Evolutionary conservation across 1,139 yeast species (phyloP).

Genomic region (Geotrichum siamense): DNA sequence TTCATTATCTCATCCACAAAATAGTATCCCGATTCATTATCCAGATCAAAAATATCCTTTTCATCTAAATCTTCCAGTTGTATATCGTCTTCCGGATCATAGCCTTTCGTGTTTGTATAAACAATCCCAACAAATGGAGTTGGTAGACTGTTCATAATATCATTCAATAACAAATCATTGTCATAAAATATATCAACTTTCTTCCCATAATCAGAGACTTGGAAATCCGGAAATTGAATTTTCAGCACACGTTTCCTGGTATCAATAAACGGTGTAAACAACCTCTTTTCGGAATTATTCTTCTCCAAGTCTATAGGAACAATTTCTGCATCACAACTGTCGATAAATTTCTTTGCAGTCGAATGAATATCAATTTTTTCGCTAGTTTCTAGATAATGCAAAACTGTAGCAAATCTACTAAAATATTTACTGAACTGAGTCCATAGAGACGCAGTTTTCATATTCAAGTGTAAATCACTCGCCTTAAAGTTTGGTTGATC

Average conservation of each 20-base stretch:
- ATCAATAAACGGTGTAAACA: slow-evolving; percentile 46
- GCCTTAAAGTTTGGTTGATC: slow-evolving; percentile 62
- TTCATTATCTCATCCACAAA: neutral
- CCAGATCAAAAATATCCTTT: neutral
- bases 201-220: slow-evolving; percentile 26
- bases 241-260: slow-evolving; percentile 52
- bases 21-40: neutral
- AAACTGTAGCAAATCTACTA: slow-evolving; percentile 54
- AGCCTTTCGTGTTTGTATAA: slow-evolving; percentile 22
- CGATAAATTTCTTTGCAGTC: slow-evolving; percentile 36
- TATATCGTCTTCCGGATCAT: neutral
- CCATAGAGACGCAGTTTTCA: slow-evolving; percentile 37
- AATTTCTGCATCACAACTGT: slow-evolving; percentile 30
- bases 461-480: slow-evolving; percentile 44
- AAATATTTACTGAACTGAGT: slow-evolving; percentile 49
- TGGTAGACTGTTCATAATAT: slow-evolving; percentile 25
- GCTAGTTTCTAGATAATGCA: slow-evolving; percentile 51
- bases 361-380: slow-evolving; percentile 43
- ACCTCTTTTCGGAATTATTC: slow-evolving; percentile 32
- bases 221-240: slow-evolving; percentile 38
- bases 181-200: slow-evolving; percentile 34
- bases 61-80: neutral
- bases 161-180: slow-evolving; percentile 46
- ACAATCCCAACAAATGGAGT: slow-evolving; percentile 30
- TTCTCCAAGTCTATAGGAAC: slow-evolving; percentile 18